Evolutionary conservation across 2,329 filamentous ascomycete genomes (phyloP), one percentile per base, ranked within the genome.

Genomic region (Cladosporium sp.): DNA sequence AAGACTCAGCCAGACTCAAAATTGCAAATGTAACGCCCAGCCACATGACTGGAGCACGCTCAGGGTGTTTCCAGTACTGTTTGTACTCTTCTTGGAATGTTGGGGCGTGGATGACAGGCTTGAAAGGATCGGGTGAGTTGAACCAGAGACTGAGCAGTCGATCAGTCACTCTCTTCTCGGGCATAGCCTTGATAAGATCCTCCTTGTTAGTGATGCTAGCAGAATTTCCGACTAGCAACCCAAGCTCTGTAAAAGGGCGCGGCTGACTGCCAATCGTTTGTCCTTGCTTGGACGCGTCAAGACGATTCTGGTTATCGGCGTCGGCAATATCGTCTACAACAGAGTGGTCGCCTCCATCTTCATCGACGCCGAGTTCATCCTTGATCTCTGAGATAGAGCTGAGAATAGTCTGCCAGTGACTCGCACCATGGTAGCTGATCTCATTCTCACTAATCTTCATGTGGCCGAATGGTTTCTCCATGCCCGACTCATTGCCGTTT

Each of bases 321-420:
- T 34, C 19, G 29, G 36, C 13, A 22, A 15, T 22, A 17, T 50
- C 22, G 38, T 38, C 22, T n/a, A 22, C 47, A 0, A 50, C 45
- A 2, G 45, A 43, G 3, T 61, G 59, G 2, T 59, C 53, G 3
- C 56, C 52, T 11, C 58, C 58, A 2, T 60, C 58, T 19, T 58
- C 54, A 7, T 62, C 61, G 13, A 64, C 60, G 2, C 55, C 62
- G 3, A 68, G 55, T 18, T 67, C 63, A 12, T 61, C 56, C 49
- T 66, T 67, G 38, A 68, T 42, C 6, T 67, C 64, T 22, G 58
- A 61, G 24, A 68, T 68, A 68, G 91, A 88, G 59, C 82, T 78
- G 48, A 95, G 72, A 47, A 95, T 82, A 34, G 85, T 82, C 60
- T 88, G 85, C 89, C 89, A 95, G 68, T 93, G 87, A 50, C 88